phyloP scores from a whole-genome alignment of 2,329 filamentous ascomycete genomes.

The Botrytis deweyae region DNA sequence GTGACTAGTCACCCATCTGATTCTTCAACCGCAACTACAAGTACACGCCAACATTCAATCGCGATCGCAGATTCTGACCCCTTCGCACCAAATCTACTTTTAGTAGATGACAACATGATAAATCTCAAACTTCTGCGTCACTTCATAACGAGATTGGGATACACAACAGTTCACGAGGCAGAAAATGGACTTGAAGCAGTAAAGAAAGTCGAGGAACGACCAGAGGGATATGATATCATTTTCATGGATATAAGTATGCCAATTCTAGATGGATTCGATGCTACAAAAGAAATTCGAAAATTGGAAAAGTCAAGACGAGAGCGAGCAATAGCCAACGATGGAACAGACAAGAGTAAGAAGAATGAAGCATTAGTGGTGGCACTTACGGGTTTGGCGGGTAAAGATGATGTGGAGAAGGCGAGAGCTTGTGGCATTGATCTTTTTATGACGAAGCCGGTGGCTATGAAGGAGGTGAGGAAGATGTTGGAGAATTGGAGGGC shows the following conservation, averaged over 20 bases:
- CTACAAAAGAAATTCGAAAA: conserved; percentile 47
- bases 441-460: conserved; percentile 44
- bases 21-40: neutral
- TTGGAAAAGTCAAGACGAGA: conserved; percentile 46
- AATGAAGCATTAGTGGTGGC: conserved; percentile 42
- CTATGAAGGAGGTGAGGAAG: conserved; percentile 44
- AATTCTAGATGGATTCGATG: conserved; percentile 51
- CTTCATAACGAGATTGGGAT: conserved; percentile 43
- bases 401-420: conserved; percentile 41
- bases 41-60: neutral
- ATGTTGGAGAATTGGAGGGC: conserved; percentile 42
- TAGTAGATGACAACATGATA: conserved; percentile 47
- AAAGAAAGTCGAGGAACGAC: conserved; percentile 42
- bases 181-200: conserved; percentile 51
- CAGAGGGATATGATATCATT: conserved; percentile 45
- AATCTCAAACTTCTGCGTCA: conserved; percentile 44
- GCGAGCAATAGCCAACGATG: conserved; percentile 23
- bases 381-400: conserved; percentile 41
- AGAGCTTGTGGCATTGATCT: conserved; percentile 41
- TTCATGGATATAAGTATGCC: conserved; percentile 56
- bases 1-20: neutral
- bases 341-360: conserved; percentile 26
- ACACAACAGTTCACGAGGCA: conserved; percentile 45
- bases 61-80: neutral
- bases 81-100: conserved; percentile 34